These are phyloP conservation scores for Rhizophagus clarus DNA, from an alignment of 192 early-diverging fungal genomes.

Conservation along the genomic window DNA sequence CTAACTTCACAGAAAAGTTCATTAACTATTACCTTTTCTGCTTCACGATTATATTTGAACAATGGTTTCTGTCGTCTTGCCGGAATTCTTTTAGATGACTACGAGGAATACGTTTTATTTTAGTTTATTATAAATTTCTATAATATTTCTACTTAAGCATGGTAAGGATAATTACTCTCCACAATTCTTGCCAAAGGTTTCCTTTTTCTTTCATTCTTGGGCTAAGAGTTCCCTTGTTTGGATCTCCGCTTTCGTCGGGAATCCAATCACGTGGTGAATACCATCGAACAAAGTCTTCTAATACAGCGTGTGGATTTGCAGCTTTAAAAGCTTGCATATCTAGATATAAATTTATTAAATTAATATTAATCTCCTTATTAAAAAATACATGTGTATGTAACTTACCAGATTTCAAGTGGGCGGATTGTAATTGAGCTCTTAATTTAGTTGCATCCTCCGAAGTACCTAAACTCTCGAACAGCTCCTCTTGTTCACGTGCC, in stretches of 20 bases:
- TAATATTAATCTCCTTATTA: too few species aligned
- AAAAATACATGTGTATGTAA: neutral
- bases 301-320: slow-evolving; percentile 74
- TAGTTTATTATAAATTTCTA: neutral
- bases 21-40: slow-evolving; percentile 65
- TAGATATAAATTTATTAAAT: neutral
- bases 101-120: neutral
- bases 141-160: neutral
- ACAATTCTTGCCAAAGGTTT: slow-evolving; percentile 89
- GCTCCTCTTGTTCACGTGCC: slow-evolving; percentile 75
- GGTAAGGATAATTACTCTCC: slow-evolving; percentile 54
- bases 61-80: slow-evolving; percentile 72
- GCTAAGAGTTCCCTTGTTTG: slow-evolving; percentile 58
- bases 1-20: neutral
- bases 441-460: slow-evolving; percentile 69
- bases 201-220: slow-evolving; percentile 76
- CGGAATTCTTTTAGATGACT: slow-evolving; percentile 60
- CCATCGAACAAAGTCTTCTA: slow-evolving; percentile 95
- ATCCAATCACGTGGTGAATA: slow-evolving; percentile 95
- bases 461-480: slow-evolving; percentile 78
- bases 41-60: slow-evolving; percentile 78
- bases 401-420: slow-evolving; percentile 67
- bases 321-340: slow-evolving; percentile 96
- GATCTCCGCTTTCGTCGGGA: slow-evolving; percentile 52
- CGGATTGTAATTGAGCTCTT: slow-evolving; percentile 78